Evolutionary conservation across 352 stramenopile species (phyloP), one percentile per base, ranked within the genome.

Genomic region (Phytophthora idaei): DNA sequence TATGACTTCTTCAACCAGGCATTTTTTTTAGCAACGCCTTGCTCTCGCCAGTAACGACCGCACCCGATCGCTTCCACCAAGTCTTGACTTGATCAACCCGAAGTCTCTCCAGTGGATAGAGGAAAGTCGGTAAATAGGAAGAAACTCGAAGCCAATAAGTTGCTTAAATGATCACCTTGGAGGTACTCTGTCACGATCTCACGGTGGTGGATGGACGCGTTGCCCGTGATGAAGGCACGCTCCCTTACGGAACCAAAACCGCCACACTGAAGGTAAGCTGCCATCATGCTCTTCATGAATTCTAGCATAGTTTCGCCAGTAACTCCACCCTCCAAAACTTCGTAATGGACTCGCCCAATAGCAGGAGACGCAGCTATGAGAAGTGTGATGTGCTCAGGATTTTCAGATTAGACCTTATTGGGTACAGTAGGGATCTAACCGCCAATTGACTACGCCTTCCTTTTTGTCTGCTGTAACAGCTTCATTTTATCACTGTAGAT

Each of bases 91-190:
- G 5, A 47, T 10, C 8, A 47, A 47, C 3, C 14, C 41, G 41
- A 47, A 47, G 3, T 25, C 41, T 25, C 15, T 57, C 32, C 32
- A 57, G 12, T 0, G 32, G 50, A 14, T 46, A 34, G 5, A 45
- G 21, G 17, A 57, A 57, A 1, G 50, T 31, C 6, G 50, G 17
- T 57, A 45, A 10, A 57, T 46, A 14, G 50, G 50, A 32, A 57
- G 29, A 46, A 57, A 57, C 7, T 57, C 50, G 4, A 57, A 8
- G 9, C 36, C 36, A 42, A 34, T 34, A 34, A 34, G 7, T 1
- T 7, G 31, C 7, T 34, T 5, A 34, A 5, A 8, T 34, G 31
- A 0, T 34, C 31, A 34, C 4, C 31, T 7, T 34, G 4, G 31
- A 34, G 31, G 4, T 34, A 34, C 4, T 34, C 31, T 8, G 31